These are phyloP conservation scores for Exophiala dermatitidis DNA, from an alignment of 2,329 filamentous ascomycete species.

Conservation along the genomic window DNA sequence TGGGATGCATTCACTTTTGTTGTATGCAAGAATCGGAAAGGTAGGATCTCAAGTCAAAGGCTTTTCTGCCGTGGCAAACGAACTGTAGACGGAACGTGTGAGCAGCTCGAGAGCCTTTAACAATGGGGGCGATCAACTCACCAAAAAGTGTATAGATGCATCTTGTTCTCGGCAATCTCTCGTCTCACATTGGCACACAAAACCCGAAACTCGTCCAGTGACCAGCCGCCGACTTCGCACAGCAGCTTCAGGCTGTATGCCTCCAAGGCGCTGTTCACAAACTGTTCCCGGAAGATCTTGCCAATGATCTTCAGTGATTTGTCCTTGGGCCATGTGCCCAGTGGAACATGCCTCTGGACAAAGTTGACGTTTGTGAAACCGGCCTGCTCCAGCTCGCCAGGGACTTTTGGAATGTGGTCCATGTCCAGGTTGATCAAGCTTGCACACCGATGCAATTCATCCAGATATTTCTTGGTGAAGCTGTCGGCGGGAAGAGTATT, in stretches of 20 bases:
- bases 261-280: not conserved
- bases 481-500: constrained; percentile 32
- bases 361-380: not conserved
- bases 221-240: not conserved
- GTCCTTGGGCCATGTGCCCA: not conserved
- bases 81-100: not conserved
- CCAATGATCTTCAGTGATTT: constrained; percentile 1
- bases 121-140: not conserved
- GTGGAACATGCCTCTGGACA: not conserved
- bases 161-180: not conserved
- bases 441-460: not conserved
- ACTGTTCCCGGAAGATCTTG: constrained; percentile 1
- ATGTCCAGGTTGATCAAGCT: not conserved
- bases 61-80: not conserved
- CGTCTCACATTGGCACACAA: not conserved
- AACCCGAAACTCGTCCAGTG: not conserved
- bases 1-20: too few species aligned
- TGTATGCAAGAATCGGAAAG: too few species aligned
- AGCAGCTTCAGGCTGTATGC: not conserved
- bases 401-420: constrained; percentile 1
- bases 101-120: not conserved
- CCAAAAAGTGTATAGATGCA: constrained; percentile 3
- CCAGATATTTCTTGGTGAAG: not conserved
- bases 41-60: not conserved
- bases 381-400: not conserved